A percentile compares a stretch with the other conserved stretches of the same genome.
Conservation (phyloP, 306 rosid species). For the Sphenostylis stenocarpa region DNA sequence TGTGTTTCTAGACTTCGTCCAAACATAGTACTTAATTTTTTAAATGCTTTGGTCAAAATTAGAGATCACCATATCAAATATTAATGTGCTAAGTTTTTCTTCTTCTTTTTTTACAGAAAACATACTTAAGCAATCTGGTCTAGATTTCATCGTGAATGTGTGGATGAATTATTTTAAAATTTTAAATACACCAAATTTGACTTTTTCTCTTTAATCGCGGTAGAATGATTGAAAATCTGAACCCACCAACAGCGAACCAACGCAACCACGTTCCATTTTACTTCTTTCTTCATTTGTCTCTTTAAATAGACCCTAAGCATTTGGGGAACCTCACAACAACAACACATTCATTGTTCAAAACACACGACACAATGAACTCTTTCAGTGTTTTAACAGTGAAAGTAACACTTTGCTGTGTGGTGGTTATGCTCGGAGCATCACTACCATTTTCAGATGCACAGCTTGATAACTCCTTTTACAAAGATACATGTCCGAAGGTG, state of each 20-base stretch:
- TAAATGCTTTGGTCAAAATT: too few species aligned
- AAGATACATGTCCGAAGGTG: constrained; percentile 34
- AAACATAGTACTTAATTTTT: too few species aligned
- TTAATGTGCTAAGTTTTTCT: not conserved
- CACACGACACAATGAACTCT: not conserved
- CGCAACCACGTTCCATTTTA: not conserved
- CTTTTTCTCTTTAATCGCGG: not conserved
- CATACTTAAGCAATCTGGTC: too few species aligned
- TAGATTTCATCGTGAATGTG: not conserved
- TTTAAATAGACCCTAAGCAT: not conserved
- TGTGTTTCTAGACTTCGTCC: too few species aligned
- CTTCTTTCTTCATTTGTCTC: not conserved
- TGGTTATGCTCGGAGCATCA: constrained; percentile 32
- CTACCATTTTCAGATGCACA: constrained; percentile 36
- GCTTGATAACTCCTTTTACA: constrained; percentile 44
- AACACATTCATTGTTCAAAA: not conserved
- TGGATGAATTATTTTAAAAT: not conserved
- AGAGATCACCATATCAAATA: too few species aligned
- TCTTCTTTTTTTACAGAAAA: too few species aligned
- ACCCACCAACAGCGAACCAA: not conserved
- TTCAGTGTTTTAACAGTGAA: not conserved
- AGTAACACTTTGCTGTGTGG: not conserved
- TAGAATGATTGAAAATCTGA: not conserved
- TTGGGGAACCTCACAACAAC: not conserved
- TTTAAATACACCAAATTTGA: not conserved